Base-by-base conservation (phyloP, 805 yeast species). In the Kodamaea jinghongensis region DNA sequence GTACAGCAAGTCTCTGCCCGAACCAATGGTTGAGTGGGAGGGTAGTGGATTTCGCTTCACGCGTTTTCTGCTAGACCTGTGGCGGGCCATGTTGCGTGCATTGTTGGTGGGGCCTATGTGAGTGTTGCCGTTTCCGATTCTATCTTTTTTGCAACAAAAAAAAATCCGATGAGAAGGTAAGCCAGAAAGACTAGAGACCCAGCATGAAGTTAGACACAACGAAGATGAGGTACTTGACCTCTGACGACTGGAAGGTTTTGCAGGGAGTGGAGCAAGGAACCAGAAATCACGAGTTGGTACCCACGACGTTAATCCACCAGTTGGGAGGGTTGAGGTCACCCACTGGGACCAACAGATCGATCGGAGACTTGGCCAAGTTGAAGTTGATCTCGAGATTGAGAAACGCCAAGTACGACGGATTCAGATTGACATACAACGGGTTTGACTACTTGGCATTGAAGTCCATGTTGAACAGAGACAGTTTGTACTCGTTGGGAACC, bases 341-440 rank as follows among this genome's bases (percentile, higher is more conserved):
- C 5, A 79, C 95, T 1, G 83, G 84, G 17, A 86, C 95, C 1
- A 81, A 82, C 54, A 74, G 86, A 52, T 78, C 87, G 16, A 84
- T 93, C 29, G 76, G 87, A 10, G 95, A 86, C 52, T 71, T 93
- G 45, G 97, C 98, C 17, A 91, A 91, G 61, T 65, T 88, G 46
- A 88, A 81, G 52, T 67, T 93, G 37, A 75, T 93, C 16, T 73
- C 91, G 1, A 74, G 82, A 47, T 71, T 88, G 43, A 76, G 96
- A 65, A 93, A 93, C 61, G 95, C 96, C 25, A 87, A 82, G 53
- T 91, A 93, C 61, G 99, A 93, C 59, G 99, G 99, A 9, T 93
- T 86, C 66, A 74, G 91, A 49, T 65, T 93, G 48, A 84, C 96
- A 0, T 90, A 84, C 60, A 79, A 78, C 34, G 99, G 99, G 3